These are phyloP conservation scores for Mollisia scopiformis DNA, from an alignment of 2,329 filamentous ascomycete genomes.

Conservation along the genomic window DNA sequence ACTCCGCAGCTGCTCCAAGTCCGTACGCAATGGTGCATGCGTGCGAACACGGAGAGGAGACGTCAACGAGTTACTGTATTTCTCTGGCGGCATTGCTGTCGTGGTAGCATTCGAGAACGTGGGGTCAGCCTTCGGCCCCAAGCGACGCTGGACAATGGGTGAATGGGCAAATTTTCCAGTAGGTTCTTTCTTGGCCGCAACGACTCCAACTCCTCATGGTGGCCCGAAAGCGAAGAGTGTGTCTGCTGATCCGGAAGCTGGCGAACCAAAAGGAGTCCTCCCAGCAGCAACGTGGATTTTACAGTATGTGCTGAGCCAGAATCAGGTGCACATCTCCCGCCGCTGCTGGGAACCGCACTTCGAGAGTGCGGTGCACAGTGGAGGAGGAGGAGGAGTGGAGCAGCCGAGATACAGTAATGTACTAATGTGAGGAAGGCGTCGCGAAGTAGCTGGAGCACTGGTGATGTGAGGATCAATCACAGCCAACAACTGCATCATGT, in stretches of 20 bases:
- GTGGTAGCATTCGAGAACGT: slow-evolving; percentile 42
- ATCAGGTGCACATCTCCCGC: slow-evolving; percentile 3
- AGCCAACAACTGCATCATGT: slow-evolving; percentile 14
- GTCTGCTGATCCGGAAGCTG: slow-evolving; percentile 10
- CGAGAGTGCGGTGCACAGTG: background rate
- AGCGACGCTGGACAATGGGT: slow-evolving; percentile 7
- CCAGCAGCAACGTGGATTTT: slow-evolving; percentile 4
- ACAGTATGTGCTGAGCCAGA: background rate
- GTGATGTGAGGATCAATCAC: background rate
- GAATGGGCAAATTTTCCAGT: slow-evolving; percentile 13
- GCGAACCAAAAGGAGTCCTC: background rate
- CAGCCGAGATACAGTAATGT: background rate
- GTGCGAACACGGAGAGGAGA: slow-evolving; percentile 11
- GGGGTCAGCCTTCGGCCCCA: slow-evolving; percentile 38
- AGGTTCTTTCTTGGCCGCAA: slow-evolving; percentile 2
- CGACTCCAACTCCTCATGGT: background rate
- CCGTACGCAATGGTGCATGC: slow-evolving; percentile 1
- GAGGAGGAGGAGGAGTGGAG: background rate
- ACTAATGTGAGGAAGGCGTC: background rate
- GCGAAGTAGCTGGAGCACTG: background rate
- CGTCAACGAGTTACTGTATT: slow-evolving; percentile 11
- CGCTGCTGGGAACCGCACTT: background rate
- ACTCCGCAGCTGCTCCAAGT: background rate
- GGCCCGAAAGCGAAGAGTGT: background rate
- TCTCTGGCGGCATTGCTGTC: slow-evolving; percentile 32